Base-by-base conservation (phyloP, 2,329 filamentous ascomycete species). In the Hypoxylon sp. region DNA sequence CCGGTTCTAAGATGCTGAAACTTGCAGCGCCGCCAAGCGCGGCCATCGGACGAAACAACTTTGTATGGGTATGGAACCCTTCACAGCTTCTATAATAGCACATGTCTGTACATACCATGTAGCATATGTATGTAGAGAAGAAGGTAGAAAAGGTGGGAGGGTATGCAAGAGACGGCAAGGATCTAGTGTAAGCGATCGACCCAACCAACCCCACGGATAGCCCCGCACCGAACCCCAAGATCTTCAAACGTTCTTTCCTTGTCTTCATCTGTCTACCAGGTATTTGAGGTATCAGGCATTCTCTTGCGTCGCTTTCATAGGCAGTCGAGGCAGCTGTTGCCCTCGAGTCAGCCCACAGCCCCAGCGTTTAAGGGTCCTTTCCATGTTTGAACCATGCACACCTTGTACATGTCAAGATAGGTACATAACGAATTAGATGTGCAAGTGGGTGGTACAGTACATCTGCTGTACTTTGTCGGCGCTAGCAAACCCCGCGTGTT, bases 151-250 rank as follows among this genome's bases (percentile, higher is more conserved):
- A 63, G 51, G 42, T 63, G 53, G 63, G 47, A 55, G 19, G 33
- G 26, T 11, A 62, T 65, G 55, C 59, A 62, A 68, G 58, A 31
- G 29, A 48, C 58, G 59, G 50, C 64, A 65, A 63, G 65, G 62
- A 61, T 68, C 46, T 57, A 50, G 68, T 56, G 56, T 64, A 64
- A 63, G 54, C 56, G 70, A 72, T 72, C 70, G 70, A 42, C 70
- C 60, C 58, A 69, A 67, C 68, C 70, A 69, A 72, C 70, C 68
- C 70, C 70, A 72, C 70, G 70, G 70, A 71, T 71, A 72, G 70
- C 70, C 70, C 70, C 70, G 70, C 70, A 72, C 61, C 44, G 37
- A 68, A 71, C 63, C 52, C 63, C 68, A 70, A 72, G 70, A 72
- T 72, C 70, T 72, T 72, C 70, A 72, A 68, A 63, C 52, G 66